Percentiles rank a stretch among this genome's conserved stretches.
Evolutionary conservation across 768 basidiomycete genomes (phyloP).

Genomic region (Myochromella boudieri): DNA sequence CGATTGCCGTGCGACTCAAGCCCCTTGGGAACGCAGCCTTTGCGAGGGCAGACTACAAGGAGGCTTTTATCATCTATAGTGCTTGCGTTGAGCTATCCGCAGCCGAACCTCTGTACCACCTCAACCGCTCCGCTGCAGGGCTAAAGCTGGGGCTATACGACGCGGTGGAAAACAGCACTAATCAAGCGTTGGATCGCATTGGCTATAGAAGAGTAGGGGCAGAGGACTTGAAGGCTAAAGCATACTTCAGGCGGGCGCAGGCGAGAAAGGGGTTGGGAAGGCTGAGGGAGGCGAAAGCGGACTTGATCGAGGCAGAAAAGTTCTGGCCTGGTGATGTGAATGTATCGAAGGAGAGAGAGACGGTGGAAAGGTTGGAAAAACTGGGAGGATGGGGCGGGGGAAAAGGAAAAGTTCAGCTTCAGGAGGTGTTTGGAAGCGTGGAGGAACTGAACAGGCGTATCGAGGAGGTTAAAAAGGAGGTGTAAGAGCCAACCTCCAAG

Average conservation of each 20-base stretch:
- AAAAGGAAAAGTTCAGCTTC: background rate
- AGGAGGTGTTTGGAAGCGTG: background rate
- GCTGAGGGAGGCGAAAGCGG: background rate
- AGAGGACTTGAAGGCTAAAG: too few species aligned
- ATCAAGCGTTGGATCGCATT: background rate
- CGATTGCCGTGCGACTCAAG: too few species aligned
- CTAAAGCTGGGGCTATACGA: background rate
- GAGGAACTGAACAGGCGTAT: background rate
- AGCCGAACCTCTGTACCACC: too few species aligned
- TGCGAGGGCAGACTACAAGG: too few species aligned
- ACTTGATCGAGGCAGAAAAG: background rate
- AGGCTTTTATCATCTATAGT: too few species aligned
- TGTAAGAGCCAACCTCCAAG: too few species aligned
- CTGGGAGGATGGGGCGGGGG: background rate
- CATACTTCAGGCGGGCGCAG: slow-evolving; percentile 2
- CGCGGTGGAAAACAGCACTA: background rate
- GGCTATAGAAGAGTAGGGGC: too few species aligned
- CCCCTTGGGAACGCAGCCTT: too few species aligned
- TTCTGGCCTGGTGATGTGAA: background rate
- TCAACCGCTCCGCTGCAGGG: too few species aligned
- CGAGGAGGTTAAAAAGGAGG: background rate
- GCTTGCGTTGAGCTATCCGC: too few species aligned
- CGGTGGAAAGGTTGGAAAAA: background rate
- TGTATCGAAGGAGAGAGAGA: background rate
- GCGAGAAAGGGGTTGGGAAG: background rate